Conservation (phyloP, 805 yeast genomes). For the Maudiozyma bulderi region DNA sequence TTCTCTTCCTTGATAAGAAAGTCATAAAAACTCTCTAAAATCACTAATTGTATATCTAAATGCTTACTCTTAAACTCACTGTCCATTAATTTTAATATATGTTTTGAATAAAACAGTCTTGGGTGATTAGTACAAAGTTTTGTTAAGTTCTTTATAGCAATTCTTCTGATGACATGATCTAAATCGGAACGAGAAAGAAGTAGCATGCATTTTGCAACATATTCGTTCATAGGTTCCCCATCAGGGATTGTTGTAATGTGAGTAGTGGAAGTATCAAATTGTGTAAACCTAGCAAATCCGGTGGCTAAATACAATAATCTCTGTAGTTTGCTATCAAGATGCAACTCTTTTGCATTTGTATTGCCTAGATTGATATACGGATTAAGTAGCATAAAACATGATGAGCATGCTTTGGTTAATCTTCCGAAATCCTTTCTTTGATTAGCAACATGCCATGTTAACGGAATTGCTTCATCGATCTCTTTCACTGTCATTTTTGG, state of each 20-base stretch:
- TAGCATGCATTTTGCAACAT: conserved; percentile 50
- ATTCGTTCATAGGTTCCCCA: conserved; percentile 47
- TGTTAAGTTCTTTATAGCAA: conserved; percentile 50
- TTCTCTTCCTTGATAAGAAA: conserved; percentile 51
- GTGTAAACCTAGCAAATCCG: conserved; percentile 59
- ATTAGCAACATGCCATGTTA: conserved; percentile 48
- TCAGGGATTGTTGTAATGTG: conserved; percentile 25
- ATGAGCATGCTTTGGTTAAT: conserved; percentile 52
- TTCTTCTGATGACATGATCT: conserved; percentile 33
- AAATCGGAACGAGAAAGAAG: conserved; percentile 37
- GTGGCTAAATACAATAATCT: conserved; percentile 58
- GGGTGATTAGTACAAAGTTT: conserved; percentile 55
- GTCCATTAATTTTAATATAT: conserved; percentile 45
- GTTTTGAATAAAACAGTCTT: conserved; percentile 50
- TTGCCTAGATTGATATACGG: conserved; percentile 35
- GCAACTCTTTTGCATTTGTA: conserved; percentile 12
- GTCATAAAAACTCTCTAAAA: conserved; percentile 47
- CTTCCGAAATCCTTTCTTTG: conserved; percentile 38
- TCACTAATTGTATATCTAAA: conserved; percentile 37
- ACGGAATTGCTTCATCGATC: conserved; percentile 64
- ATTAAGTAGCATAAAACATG: conserved; percentile 44
- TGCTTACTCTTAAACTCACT: conserved; percentile 34
- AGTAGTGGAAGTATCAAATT: conserved; percentile 38
- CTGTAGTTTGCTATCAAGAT: conserved; percentile 38
- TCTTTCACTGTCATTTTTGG: conserved; percentile 54